Conservation (phyloP, 768 basidiomycete genomes). For the Termitomyces sp. region DNA sequence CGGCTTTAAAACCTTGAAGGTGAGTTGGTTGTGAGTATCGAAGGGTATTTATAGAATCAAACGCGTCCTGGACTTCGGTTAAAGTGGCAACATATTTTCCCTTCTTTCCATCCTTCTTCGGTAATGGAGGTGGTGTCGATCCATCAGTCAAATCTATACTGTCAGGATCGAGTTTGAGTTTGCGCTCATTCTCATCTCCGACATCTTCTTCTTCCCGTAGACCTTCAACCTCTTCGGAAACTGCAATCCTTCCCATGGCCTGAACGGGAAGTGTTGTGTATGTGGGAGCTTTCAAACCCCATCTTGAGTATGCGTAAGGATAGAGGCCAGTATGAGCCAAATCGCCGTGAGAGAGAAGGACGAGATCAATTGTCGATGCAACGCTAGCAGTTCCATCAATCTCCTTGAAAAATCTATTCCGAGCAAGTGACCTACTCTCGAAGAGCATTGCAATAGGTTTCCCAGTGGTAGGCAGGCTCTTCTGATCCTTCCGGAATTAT, state of each 20-base stretch:
- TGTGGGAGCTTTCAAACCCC: conserved; percentile 85
- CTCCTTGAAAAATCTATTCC: not conserved
- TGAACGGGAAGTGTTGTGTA: conserved; percentile 95
- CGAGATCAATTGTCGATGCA: conserved; percentile 81
- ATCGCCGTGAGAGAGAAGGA: conserved; percentile 92
- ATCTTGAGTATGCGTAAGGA: conserved; percentile 84
- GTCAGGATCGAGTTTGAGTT: conserved; percentile 19
- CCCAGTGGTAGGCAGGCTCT: conserved; percentile 42
- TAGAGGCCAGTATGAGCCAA: conserved; percentile 87
- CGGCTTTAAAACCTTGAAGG: conserved; percentile 67
- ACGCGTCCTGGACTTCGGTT: conserved; percentile 88
- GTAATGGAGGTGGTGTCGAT: conserved; percentile 19
- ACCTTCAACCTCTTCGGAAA: conserved; percentile 82
- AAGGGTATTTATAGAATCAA: conserved; percentile 86
- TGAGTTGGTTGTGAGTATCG: conserved; percentile 95
- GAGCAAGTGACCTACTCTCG: conserved; percentile 50
- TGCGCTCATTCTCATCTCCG: conserved; percentile 32
- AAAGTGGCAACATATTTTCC: conserved; percentile 70
- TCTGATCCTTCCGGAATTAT: conserved; percentile 25
- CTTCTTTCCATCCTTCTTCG: conserved; percentile 26
- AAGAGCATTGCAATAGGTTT: conserved; percentile 60
- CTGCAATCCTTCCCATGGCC: conserved; percentile 90
- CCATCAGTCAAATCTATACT: conserved; percentile 22
- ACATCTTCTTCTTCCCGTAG: conserved; percentile 73
- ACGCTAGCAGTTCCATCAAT: conserved; percentile 36